Percentiles rank a stretch among this genome's conserved stretches.
phyloP scores from a whole-genome alignment of 805 yeast species.

The Yarrowia osloensis region DNA sequence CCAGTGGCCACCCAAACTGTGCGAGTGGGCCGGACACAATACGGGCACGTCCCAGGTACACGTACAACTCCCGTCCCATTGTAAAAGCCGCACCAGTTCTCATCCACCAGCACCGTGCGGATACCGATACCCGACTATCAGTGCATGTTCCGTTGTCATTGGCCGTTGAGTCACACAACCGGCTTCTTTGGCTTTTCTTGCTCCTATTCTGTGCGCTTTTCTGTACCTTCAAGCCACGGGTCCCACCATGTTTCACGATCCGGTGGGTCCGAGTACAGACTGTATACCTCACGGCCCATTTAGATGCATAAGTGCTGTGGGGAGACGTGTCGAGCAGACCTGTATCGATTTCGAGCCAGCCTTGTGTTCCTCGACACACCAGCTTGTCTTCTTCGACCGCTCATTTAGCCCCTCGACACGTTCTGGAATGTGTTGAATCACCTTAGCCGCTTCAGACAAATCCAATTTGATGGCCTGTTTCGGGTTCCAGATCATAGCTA shows the following conservation, averaged over 20 bases:
- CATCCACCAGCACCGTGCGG: background rate
- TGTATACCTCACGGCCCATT: background rate
- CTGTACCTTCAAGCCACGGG: background rate
- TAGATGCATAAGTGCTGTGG: background rate
- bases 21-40: too few species aligned
- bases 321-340: background rate
- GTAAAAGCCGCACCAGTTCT: too few species aligned
- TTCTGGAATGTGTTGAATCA: background rate
- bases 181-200: background rate
- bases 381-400: background rate
- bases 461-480: background rate
- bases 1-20: too few species aligned
- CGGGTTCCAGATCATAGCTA: background rate
- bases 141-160: constrained; percentile 10
- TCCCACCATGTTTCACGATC: background rate
- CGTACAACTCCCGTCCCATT: too few species aligned
- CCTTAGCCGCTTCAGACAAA: background rate
- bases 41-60: too few species aligned
- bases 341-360: too few species aligned
- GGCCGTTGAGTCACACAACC: background rate
- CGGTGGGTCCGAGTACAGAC: background rate
- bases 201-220: background rate
- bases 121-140: background rate
- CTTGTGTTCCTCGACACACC: too few species aligned
- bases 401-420: background rate